Evolutionary conservation across 2,329 filamentous ascomycete species (phyloP), one percentile per base, ranked within the genome.

Genomic region (Penicillium sp.): DNA sequence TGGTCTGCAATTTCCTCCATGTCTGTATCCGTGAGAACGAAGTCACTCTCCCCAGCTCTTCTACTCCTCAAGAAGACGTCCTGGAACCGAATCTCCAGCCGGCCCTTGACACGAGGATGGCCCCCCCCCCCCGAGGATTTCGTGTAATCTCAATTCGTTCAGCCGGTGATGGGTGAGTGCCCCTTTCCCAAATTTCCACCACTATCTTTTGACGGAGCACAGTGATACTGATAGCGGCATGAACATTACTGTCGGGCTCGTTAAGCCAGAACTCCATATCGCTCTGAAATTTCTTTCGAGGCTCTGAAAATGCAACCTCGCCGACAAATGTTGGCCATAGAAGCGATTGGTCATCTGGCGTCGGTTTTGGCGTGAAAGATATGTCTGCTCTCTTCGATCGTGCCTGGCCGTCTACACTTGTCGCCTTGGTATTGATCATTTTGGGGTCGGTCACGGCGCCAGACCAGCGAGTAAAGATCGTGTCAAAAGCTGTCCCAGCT

Each of bases 241-340:
- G 48, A 2, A 52, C 48, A 14, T 14, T 9, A 36, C 34, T 29
- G 1, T n/a, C 14, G n/a, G 50, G 19, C 1, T 56, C 34, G 1
- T 47, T 14, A 3, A 56, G 18, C 54, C 54, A 56, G 46, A 56
- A 52, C n/a, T 28, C 26, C 29, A 52, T 48, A 16, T 53, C 54
- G 26, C 33, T 10, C 3, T 24, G 11, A 3, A 47, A 14, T 21
- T 56, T 53, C 1, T 10, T 7, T n/a, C 50, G 46, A 36, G 16
- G 31, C 23, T 52, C 37, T 37, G 23, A 44, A 31, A 39, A 55
- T 10, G 44, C 31, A 9, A 55, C 48, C 26, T 55, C 55, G 28
- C 40, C 45, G 46, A 42, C 48, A 6, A 58, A 26, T 26, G 33
- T 55, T 49, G 55, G 52, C 34, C 52, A 58, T 11, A 52, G 47